Evolutionary conservation across 2,329 filamentous ascomycete genomes (phyloP), one percentile per base, ranked within the genome.

Genomic region (Beauveria brongniartii): DNA sequence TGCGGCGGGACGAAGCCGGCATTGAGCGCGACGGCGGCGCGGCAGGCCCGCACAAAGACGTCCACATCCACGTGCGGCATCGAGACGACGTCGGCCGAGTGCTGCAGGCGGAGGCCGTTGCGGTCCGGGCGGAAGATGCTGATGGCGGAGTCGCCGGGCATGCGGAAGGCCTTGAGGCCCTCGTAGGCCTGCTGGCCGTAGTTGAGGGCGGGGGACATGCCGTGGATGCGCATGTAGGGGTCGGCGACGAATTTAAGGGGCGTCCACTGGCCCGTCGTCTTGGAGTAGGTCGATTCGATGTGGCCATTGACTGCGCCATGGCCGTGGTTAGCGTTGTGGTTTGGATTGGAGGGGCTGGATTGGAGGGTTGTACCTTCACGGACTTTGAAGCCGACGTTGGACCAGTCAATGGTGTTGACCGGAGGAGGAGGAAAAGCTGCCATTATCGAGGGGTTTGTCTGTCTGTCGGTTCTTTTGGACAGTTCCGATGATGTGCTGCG

Each of bases 121-220:
- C 88, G 86, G 69, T 87, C 82, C 0, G 93, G 90, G 5, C 93
- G 89, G 84, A 97, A 97, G 73, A 97, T 84, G 72, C 86, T 85
- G 77, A 97, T 92, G 63, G 77, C 75, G 63, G 20, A 43, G 80
- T 89, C 84, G 62, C 82, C 78, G 20, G 91, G 89, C 2, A 82
- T 80, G 64, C 93, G 91, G 82, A 97, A 97, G 60, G 93, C 92
- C 76, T 97, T 97, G 73, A 97, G 86, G n/a, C 94, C 94, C 74
- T 99, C 94, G 80, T 96, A 99, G 69, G 91, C 93, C 78, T 97
- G 94, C 72, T 96, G 92, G 62, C 93, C 92, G 74, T 99, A 99
- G 82, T 99, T 99, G 66, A 97, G 84, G 48, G 86, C 93, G 0
- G 94, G 92, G 0, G 92, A 88, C 90, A 99, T 94, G 74, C 93